Conservation (phyloP, 1,139 yeast genomes). For the Magnusiomyces fungicola region DNA sequence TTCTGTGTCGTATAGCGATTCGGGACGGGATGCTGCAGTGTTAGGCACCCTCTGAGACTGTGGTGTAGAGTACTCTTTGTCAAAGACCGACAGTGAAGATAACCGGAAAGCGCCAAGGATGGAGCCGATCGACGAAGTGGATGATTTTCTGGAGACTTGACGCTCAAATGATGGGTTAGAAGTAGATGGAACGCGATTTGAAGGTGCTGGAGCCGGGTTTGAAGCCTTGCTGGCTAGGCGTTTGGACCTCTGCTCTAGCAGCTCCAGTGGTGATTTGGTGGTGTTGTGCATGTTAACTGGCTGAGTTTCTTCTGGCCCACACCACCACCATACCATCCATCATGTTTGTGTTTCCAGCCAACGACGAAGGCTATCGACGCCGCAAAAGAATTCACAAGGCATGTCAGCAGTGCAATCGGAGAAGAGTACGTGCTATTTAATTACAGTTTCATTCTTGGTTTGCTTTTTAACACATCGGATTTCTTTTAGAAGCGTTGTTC, state of each 20-base stretch:
- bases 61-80: background rate
- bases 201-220: background rate
- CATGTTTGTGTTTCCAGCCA: conserved; percentile 56
- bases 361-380: conserved; percentile 45
- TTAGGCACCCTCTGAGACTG: too few species aligned
- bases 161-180: background rate
- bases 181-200: background rate
- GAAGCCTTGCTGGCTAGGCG: conserved; percentile 22
- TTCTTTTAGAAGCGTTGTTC: conserved; percentile 26
- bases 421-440: conserved; percentile 25
- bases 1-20: too few species aligned
- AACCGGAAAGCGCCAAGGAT: conserved; percentile 28
- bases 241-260: conserved; percentile 27
- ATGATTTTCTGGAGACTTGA: conserved; percentile 9
- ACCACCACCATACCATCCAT: background rate
- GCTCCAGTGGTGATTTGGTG: conserved; percentile 25
- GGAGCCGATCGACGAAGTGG: conserved; percentile 18
- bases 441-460: background rate
- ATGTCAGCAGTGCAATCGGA: conserved; percentile 43
- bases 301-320: background rate
- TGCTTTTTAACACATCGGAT: background rate
- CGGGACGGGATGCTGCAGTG: too few species aligned
- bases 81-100: conserved; percentile 20
- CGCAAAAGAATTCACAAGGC: conserved; percentile 49
- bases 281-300: background rate